Percentiles rank a stretch among this genome's conserved stretches.
phyloP scores from a whole-genome alignment of 768 basidiomycete genomes.

The Collybiopsis luxurians region DNA sequence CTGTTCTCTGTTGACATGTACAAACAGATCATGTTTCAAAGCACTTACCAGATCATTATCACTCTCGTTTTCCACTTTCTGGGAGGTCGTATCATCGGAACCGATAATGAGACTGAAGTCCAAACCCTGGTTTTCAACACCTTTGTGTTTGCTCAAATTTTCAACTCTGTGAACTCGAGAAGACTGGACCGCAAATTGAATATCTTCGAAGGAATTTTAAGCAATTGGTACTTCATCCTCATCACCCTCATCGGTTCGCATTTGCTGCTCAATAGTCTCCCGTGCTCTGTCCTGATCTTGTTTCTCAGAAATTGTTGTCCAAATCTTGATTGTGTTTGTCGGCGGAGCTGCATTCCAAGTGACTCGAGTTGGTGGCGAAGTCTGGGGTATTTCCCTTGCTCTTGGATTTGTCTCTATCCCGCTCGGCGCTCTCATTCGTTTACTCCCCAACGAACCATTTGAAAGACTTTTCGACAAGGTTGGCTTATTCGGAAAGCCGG shows the following conservation, averaged over 20 bases:
- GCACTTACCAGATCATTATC: conserved; percentile 78
- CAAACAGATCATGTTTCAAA: conserved; percentile 93
- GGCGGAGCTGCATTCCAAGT: conserved; percentile 94
- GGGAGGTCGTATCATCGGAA: conserved; percentile 69
- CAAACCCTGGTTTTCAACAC: conserved; percentile 94
- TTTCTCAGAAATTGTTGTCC: conserved; percentile 74
- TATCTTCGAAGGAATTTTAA: conserved; percentile 78
- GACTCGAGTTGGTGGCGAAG: conserved; percentile 67
- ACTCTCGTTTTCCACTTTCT: conserved; percentile 90
- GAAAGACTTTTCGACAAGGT: conserved; percentile 56
- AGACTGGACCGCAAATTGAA: conserved; percentile 84
- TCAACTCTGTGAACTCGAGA: conserved; percentile 91
- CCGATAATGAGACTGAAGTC: conserved; percentile 48
- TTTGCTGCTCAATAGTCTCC: neutral
- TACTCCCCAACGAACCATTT: conserved; percentile 78
- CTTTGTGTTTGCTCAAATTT: conserved; percentile 98
- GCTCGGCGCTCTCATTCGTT: conserved; percentile 76
- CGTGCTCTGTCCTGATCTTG: conserved; percentile 5
- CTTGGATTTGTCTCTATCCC: conserved; percentile 88
- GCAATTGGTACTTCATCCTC: conserved; percentile 80
- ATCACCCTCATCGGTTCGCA: conserved; percentile 82
- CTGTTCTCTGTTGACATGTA: conserved; percentile 93
- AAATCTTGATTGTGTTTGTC: conserved; percentile 86
- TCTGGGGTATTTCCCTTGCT: conserved; percentile 93
- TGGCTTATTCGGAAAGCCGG: conserved; percentile 60